Conservation (phyloP, 768 basidiomycete genomes). For the Kwoniella dejecticola region DNA sequence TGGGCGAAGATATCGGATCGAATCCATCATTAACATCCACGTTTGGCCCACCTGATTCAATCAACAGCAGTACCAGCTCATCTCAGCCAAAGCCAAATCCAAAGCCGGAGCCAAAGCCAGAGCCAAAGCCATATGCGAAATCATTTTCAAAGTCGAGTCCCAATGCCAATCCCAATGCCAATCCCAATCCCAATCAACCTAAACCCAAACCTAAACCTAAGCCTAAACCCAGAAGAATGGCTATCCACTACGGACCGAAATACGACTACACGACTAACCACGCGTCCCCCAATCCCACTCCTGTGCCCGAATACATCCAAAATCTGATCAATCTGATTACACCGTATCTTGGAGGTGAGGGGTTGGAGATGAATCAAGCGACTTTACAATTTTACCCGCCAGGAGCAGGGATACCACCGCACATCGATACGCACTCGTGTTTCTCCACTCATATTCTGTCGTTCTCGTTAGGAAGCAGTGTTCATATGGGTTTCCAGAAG, state of each 20-base stretch:
- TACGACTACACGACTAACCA: constrained; percentile 5
- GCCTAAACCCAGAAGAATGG: background rate
- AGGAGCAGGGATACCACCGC: constrained; percentile 1
- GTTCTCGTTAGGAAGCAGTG: background rate
- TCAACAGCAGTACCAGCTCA: too few relatives aligned
- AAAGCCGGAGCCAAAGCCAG: background rate
- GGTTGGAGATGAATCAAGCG: constrained; percentile 1
- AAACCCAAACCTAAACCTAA: background rate
- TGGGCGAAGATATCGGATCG: too few relatives aligned
- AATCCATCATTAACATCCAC: too few relatives aligned
- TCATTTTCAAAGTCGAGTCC: background rate
- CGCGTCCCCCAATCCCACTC: background rate
- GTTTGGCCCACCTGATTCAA: too few relatives aligned
- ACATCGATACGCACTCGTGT: constrained; percentile 9
- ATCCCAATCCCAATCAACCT: background rate
- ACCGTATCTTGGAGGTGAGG: background rate
- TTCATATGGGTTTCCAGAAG: constrained; percentile 1
- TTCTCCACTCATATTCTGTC: background rate
- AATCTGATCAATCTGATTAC: background rate
- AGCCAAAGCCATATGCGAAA: background rate
- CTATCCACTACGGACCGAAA: constrained; percentile 8
- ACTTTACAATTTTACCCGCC: constrained; percentile 4
- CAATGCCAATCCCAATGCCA: background rate
- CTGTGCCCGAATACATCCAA: constrained; percentile 3
- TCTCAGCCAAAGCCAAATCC: background rate